phyloP scores from a whole-genome alignment of 306 rosid genomes.

The Gastrolobium bilobum region DNA sequence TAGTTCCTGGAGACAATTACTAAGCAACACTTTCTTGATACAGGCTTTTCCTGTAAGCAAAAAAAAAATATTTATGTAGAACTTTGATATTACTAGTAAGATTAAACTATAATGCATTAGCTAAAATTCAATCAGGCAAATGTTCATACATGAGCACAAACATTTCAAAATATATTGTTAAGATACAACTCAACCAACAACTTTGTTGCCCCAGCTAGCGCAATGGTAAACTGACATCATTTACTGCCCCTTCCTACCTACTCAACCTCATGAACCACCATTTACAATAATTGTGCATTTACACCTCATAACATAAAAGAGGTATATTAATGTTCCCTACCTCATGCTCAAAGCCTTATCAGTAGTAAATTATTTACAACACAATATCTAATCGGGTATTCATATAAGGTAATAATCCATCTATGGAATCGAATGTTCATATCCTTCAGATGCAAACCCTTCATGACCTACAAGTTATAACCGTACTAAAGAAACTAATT shows the following conservation, averaged over 20 bases:
- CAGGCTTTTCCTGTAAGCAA: slow-evolving; percentile 83
- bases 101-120: not conserved
- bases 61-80: slow-evolving; percentile 24
- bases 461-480: not conserved
- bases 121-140: not conserved
- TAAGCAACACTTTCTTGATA: slow-evolving; percentile 95
- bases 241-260: not conserved
- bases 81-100: not conserved
- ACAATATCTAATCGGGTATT: not conserved
- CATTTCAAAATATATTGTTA: not conserved
- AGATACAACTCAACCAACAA: not conserved
- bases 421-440: not conserved
- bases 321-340: not conserved
- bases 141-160: not conserved
- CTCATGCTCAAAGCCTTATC: not conserved
- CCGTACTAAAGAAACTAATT: slow-evolving; percentile 26
- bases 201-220: not conserved
- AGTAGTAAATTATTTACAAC: slow-evolving; percentile 3
- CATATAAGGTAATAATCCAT: slow-evolving; percentile 20
- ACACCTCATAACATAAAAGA: not conserved
- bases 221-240: not conserved
- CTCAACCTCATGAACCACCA: not conserved
- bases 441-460: not conserved
- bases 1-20: slow-evolving; percentile 97
- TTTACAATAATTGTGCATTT: not conserved